phyloP scores from a whole-genome alignment of 495 filamentous ascomycete genomes.

The Penicillium arizonense region DNA sequence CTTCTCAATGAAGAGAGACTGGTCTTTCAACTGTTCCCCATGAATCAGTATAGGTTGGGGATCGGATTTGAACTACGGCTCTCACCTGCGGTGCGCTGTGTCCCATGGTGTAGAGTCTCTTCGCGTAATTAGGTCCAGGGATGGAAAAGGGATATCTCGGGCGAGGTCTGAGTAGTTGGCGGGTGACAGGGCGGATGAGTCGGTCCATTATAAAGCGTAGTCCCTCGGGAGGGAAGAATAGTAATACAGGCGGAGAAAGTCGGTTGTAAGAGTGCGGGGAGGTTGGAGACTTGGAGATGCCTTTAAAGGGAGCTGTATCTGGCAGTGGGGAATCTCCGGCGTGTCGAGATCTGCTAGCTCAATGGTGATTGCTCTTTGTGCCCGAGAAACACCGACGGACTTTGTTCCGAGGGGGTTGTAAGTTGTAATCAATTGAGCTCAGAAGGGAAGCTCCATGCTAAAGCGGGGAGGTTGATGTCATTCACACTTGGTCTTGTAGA shows the following conservation, averaged over 20 bases:
- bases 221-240: not conserved
- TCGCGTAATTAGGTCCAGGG: conserved; percentile 26
- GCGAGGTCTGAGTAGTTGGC: conserved; percentile 37
- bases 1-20: conserved; percentile 76
- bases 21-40: conserved; percentile 67
- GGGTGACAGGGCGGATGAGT: conserved; percentile 36
- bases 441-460: conserved; percentile 29
- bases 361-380: conserved; percentile 25
- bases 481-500: not conserved
- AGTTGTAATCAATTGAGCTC: conserved; percentile 7
- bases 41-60: not conserved
- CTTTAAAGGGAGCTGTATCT: conserved; percentile 8
- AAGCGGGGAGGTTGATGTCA: conserved; percentile 26
- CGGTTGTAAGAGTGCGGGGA: conserved; percentile 10
- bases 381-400: conserved; percentile 29
- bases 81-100: conserved; percentile 42
- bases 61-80: not conserved
- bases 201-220: conserved; percentile 35
- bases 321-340: conserved; percentile 10
- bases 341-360: conserved; percentile 5
- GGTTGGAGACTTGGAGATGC: conserved; percentile 12
- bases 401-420: conserved; percentile 12
- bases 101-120: conserved; percentile 44
- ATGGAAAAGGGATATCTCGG: conserved; percentile 41
- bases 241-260: conserved; percentile 2